Evolutionary conservation across 805 yeast genomes (phyloP).

Genomic region (Candida caryicola): DNA sequence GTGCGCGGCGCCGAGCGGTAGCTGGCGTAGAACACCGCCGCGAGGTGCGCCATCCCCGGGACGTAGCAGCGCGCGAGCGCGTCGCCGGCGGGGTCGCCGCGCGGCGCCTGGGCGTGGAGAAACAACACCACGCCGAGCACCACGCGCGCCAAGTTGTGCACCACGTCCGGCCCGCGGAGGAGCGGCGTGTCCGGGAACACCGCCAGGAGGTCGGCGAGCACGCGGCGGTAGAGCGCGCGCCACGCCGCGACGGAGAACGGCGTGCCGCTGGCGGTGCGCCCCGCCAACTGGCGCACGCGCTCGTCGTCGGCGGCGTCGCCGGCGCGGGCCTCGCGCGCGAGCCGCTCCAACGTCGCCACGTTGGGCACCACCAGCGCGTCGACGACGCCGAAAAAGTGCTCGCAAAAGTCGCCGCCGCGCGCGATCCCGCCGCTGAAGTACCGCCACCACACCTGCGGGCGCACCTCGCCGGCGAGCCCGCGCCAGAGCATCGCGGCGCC

Average conservation of each 20-base stretch:
- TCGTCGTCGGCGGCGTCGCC: slow-evolving; percentile 1
- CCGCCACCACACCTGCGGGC: slow-evolving; percentile 52
- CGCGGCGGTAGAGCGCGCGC: slow-evolving; percentile 8
- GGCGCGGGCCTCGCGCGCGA: slow-evolving; percentile 2
- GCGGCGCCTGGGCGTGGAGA: slow-evolving; percentile 11
- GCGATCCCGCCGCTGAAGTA: slow-evolving; percentile 5
- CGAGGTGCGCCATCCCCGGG: slow-evolving; percentile 35
- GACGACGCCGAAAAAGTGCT: slow-evolving; percentile 2
- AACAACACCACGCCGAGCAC: slow-evolving; percentile 29
- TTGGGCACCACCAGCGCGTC: slow-evolving; percentile 2
- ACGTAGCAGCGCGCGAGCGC: slow-evolving; percentile 23
- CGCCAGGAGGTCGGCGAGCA: slow-evolving; percentile 15
- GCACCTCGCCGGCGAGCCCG: slow-evolving; percentile 20
- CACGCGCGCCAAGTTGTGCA: slow-evolving; percentile 18
- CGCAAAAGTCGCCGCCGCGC: slow-evolving; percentile 4
- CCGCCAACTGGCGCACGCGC: slow-evolving; percentile 4
- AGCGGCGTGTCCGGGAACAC: slow-evolving; percentile 20
- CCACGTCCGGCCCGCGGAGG: slow-evolving; percentile 15
- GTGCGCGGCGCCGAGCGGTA: slow-evolving; percentile 32
- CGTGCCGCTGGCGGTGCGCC: neutral
- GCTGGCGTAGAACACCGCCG: slow-evolving; percentile 41
- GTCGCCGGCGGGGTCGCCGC: slow-evolving; percentile 4
- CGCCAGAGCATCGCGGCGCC: slow-evolving; percentile 21
- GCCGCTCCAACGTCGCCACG: slow-evolving; percentile 1
- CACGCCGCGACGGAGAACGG: slow-evolving; percentile 8